phyloP scores from a whole-genome alignment of 495 filamentous ascomycete genomes.

The Geoglossum glabrum region DNA sequence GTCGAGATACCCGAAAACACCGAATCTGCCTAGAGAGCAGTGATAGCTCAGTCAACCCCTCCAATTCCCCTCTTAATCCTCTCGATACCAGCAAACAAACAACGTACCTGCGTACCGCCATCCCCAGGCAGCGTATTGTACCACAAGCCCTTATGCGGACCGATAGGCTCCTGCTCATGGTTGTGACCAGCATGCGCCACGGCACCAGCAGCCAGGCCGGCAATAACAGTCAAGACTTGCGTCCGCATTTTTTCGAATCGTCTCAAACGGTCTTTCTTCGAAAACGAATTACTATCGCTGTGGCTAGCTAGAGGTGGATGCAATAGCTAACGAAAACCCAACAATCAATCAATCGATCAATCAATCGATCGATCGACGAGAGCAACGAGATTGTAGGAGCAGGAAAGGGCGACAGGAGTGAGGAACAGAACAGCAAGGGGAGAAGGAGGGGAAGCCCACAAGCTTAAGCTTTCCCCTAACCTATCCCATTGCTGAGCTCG shows the following conservation, averaged over 20 bases:
- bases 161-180: conserved; percentile 33
- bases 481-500: no score
- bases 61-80: not conserved
- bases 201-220: conserved; percentile 19
- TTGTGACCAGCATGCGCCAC: conserved; percentile 25
- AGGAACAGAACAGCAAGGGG: no score
- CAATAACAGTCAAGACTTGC: not conserved
- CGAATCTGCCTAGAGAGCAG: conserved; percentile 37
- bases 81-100: not conserved
- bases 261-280: not conserved
- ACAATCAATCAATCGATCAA: no score
- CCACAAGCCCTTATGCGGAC: conserved; percentile 39
- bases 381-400: no score
- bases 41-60: not conserved
- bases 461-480: no score
- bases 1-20: conserved; percentile 54
- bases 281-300: no score
- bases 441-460: no score
- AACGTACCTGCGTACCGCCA: conserved; percentile 39
- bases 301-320: no score
- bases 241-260: conserved; percentile 2
- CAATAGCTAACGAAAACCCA: no score
- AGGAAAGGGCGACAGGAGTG: no score
- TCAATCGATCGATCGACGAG: no score
- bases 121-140: conserved; percentile 48